Evolutionary conservation across 345 rosid species (phyloP), one percentile per base, ranked within the genome.

Genomic region (Cardiospermum halicacabum): DNA sequence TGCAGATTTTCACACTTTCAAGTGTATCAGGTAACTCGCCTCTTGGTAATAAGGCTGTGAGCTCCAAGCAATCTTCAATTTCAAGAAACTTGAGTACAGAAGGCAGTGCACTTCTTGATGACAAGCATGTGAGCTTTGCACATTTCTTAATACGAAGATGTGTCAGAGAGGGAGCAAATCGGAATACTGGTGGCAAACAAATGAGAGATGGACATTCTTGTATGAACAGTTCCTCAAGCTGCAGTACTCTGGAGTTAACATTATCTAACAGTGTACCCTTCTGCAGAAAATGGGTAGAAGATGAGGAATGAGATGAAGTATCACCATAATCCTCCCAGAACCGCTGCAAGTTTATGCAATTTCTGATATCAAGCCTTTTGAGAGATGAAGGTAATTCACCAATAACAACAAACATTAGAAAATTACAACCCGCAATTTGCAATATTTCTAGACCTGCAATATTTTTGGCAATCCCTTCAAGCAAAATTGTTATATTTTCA

Each of bases 261-360:
- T 45, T 13, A 1, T 13, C n/a, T n/a, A n/a, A n/a, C 19, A 15
- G 15, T 45, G 4, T 45, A 18, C 50, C 3, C 11, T 2, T 1
- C 19, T 16, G 18, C 48, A 42, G 48, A 3, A 11, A 18, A 42
- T 11, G 48, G n/a, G n/a, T n/a, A n/a, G n/a, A n/a, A n/a, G n/a
- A n/a, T n/a, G n/a, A n/a, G n/a, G n/a, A n/a, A n/a, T n/a, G 12
- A 37, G 12, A 10, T 37, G 42, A 37, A 4, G 37, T 5, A 32
- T n/a, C 37, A 4, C 37, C 37, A 1, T 32, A n/a, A n/a, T n/a
- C n/a, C 37, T 25, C 57, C 40, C 34, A 42, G 39, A 71, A 64
- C 16, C 32, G n/a, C 16, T 32, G 53, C n/a, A 70, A 63, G 36
- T 48, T 62, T 18, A 62, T 27, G 28, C 54, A 63, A 15, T 53